Evolutionary conservation across 257 asterid species (phyloP), one percentile per base, ranked within the genome.

Genomic region (Striga asiatica): DNA sequence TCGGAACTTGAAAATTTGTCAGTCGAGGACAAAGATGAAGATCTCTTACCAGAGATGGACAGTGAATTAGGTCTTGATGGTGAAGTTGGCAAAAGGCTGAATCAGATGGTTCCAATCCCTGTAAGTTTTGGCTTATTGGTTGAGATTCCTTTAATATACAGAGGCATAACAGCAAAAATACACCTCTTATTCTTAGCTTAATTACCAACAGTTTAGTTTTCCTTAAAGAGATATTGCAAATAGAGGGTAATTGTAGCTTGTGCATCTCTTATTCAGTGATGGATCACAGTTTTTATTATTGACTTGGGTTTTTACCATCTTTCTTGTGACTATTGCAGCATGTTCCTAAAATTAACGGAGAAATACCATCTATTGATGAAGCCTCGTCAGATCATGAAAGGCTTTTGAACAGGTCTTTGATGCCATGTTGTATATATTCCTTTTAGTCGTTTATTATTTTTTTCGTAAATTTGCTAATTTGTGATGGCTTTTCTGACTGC

Each of bases 331-430:
- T 62, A 42, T 64, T 72, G 72, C 82, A 89, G 97, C 97, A 82
- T 67, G 78, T 85, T 65, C 97, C 95, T 56, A 85, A 73, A 68
- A 78, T 79, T 65, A 89, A 89, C 67, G 95, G 94, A 59, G 89
- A 85, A 58, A 81, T 89, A 75, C 94, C 97, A 53, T 70, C 95
- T 23, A 73, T 61, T 47, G 94, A 89, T 66, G 97, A 85, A 68
- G 97, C 85, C 68, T 75, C 78, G 21, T 74, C 95, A 51, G 97
- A 85, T 74, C 94, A 83, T 72, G 68, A 81, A 50, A 71, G 95
- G 74, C 80, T 89, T 64, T 68, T 71, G 57, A 71, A 83, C 75
- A 89, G 97, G 97, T 88, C 37, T 37, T 61, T 23, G 56, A 22
- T 20, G 31, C 46, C 23, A 52, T 41, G 47, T 61, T 58, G 47